phyloP scores from a whole-genome alignment of 2,329 filamentous ascomycete species.

The Dendryphion nanum region DNA sequence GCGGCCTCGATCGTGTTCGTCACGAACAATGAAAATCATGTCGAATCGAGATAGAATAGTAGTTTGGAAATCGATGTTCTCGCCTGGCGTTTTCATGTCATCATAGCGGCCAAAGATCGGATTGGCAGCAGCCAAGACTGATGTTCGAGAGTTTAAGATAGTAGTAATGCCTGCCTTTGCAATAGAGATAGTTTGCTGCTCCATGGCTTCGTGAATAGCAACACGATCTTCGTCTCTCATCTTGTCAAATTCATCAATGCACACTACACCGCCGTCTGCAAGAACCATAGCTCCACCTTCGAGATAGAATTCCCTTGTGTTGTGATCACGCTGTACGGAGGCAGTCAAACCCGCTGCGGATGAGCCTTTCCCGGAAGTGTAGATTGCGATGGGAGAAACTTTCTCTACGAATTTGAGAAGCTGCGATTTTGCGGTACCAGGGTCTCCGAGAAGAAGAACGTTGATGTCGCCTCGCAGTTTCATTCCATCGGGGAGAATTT shows the following conservation, averaged over 20 bases:
- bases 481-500: conserved; percentile 97
- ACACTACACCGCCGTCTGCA: conserved; percentile 93
- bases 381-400: conserved; percentile 93
- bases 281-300: conserved; percentile 99
- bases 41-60: conserved; percentile 98
- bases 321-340: conserved; percentile 89
- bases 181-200: conserved; percentile 98
- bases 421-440: conserved; percentile 97
- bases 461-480: conserved; percentile 97
- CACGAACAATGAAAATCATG: conserved; percentile 98
- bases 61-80: conserved; percentile 99
- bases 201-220: conserved; percentile 99
- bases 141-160: conserved; percentile 93
- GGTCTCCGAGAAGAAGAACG: conserved; percentile 91
- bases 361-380: conserved; percentile 97
- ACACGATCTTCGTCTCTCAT: conserved; percentile 98
- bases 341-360: conserved; percentile 96
- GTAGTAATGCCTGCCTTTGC: conserved; percentile 98
- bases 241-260: conserved; percentile 99
- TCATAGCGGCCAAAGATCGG: conserved; percentile 98
- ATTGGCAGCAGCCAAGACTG: conserved; percentile 92
- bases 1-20: conserved; percentile 85
- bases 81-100: conserved; percentile 93
- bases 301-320: conserved; percentile 93
- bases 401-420: conserved; percentile 97